Percentiles rank a stretch among this genome's conserved stretches.
These are phyloP conservation scores for Fusarium buharicum DNA, from an alignment of 2,329 filamentous ascomycete genomes.

Conservation along the genomic window DNA sequence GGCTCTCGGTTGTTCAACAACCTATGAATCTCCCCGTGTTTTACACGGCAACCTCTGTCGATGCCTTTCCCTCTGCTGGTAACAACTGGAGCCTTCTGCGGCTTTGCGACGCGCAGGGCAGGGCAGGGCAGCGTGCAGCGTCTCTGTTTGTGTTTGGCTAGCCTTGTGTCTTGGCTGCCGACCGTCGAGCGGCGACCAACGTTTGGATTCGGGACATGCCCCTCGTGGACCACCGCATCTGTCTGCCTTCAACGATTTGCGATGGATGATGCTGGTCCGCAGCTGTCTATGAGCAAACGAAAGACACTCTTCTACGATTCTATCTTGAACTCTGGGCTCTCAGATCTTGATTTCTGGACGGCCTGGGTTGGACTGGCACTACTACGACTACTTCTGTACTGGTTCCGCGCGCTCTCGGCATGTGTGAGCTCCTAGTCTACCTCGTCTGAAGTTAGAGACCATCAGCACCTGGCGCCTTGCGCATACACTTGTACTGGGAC, in stretches of 20 bases:
- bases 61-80: constrained; percentile 12
- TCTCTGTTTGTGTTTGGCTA: constrained; percentile 36
- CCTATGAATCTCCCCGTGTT: constrained; percentile 15
- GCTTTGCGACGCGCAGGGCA: constrained; percentile 5
- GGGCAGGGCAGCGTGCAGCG: constrained; percentile 26
- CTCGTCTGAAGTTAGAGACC: constrained; percentile 11
- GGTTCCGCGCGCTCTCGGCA: constrained; percentile 6
- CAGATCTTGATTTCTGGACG: constrained; percentile 13
- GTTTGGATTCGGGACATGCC: constrained; percentile 20
- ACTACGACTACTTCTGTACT: constrained; percentile 14
- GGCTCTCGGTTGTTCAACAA: constrained; percentile 37
- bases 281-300: constrained; percentile 19
- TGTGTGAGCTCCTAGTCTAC: constrained; percentile 25
- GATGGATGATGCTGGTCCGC: constrained; percentile 37
- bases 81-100: constrained; percentile 19
- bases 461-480: constrained; percentile 14
- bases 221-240: constrained; percentile 26
- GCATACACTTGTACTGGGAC: constrained; percentile 19
- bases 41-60: constrained; percentile 13
- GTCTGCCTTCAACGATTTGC: constrained; percentile 10
- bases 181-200: not conserved
- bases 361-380: constrained; percentile 6
- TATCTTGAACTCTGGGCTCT: constrained; percentile 12
- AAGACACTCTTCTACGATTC: constrained; percentile 23
- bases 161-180: constrained; percentile 26